Conservation (phyloP, 2,329 filamentous ascomycete genomes). For the Cladosporium colombiae region DNA sequence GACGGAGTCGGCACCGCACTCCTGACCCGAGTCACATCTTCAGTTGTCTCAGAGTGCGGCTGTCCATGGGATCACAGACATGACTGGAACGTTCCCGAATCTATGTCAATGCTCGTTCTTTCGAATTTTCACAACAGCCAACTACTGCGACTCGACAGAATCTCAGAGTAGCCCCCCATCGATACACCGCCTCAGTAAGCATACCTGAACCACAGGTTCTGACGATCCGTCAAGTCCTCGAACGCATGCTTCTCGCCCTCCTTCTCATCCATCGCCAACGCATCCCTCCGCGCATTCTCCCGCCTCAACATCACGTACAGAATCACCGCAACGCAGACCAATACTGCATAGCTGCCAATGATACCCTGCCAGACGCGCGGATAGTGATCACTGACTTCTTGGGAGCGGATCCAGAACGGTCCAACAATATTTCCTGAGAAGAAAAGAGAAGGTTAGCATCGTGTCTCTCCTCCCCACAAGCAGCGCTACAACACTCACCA, state of each 20-base stretch:
- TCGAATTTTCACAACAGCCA: no score
- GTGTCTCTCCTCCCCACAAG: no score
- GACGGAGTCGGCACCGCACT: no score
- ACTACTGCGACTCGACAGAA: not conserved
- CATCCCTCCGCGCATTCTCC: conserved; percentile 12
- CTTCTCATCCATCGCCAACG: conserved; percentile 11
- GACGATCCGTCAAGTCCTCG: conserved; percentile 63
- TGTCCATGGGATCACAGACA: no score
- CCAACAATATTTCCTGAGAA: conserved; percentile 13
- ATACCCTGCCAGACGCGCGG: conserved; percentile 18
- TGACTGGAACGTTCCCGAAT: no score
- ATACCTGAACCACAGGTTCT: conserved; percentile 64
- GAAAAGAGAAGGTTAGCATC: not conserved
- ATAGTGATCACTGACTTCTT: conserved; percentile 16
- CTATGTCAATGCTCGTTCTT: no score
- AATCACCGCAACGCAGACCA: conserved; percentile 10
- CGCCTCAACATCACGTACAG: conserved; percentile 9
- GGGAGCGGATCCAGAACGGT: conserved; percentile 13
- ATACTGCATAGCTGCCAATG: conserved; percentile 14
- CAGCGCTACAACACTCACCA: not conserved
- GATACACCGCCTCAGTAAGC: not conserved
- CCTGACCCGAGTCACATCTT: no score
- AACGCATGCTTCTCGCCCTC: conserved; percentile 63
- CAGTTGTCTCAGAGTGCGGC: no score
- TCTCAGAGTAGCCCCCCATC: not conserved